These are phyloP conservation scores for Saksenaea oblongispora DNA, from an alignment of 371 early-diverging fungal genomes.

Conservation along the genomic window DNA sequence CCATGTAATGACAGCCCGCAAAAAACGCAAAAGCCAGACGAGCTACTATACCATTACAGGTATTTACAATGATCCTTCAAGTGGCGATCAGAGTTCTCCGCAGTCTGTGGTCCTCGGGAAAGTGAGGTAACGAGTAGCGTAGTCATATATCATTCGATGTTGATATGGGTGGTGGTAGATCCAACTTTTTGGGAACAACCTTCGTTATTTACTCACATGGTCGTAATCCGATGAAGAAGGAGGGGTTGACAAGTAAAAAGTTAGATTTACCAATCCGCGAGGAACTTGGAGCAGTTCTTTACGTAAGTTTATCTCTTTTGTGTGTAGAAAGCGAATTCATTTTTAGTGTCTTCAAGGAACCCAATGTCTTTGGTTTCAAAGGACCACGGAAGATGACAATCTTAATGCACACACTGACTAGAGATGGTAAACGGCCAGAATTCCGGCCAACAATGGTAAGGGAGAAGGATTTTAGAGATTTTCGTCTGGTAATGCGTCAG, in stretches of 20 bases:
- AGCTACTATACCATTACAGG: slow-evolving; percentile 75
- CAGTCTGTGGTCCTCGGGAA: slow-evolving; percentile 52
- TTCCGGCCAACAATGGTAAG: slow-evolving; percentile 58
- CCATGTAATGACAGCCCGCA: slow-evolving; percentile 67
- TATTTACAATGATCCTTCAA: slow-evolving; percentile 16
- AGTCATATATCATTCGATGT: slow-evolving; percentile 8
- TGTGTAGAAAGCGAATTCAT: background rate
- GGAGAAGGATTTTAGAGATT: background rate
- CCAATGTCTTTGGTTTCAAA: slow-evolving; percentile 87
- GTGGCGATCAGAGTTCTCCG: slow-evolving; percentile 15
- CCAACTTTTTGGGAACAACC: slow-evolving; percentile 88
- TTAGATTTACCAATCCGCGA: slow-evolving; percentile 53
- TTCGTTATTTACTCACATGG: slow-evolving; percentile 79
- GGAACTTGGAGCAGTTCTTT: slow-evolving; percentile 81
- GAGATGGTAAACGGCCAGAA: slow-evolving; percentile 63
- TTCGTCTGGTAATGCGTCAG: background rate
- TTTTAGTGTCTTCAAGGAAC: slow-evolving; percentile 57
- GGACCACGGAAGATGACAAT: slow-evolving; percentile 95
- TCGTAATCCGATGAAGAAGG: slow-evolving; percentile 52
- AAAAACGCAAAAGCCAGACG: slow-evolving; percentile 69
- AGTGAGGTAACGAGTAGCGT: slow-evolving; percentile 47
- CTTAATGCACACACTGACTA: slow-evolving; percentile 72
- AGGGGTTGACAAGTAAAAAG: slow-evolving; percentile 28
- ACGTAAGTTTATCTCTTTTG: slow-evolving; percentile 51
- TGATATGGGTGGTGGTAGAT: slow-evolving; percentile 35